Evolutionary conservation across 2,329 filamentous ascomycete species (phyloP).

Genomic region (Hypocrella siamensis): DNA sequence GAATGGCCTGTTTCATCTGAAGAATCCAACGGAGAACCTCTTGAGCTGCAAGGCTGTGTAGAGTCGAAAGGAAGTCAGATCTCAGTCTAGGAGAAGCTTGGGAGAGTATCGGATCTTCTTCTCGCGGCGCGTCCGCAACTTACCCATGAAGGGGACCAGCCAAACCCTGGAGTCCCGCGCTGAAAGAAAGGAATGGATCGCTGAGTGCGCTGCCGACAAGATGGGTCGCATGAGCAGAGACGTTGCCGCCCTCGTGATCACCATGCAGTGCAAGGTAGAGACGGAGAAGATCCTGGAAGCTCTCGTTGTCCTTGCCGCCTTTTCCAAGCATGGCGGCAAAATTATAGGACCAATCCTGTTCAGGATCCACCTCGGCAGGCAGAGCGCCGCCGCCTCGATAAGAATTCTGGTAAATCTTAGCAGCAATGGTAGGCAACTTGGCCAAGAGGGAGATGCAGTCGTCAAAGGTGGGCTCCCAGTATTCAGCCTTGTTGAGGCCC

Average conservation of each 20-base stretch:
- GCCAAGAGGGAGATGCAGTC: slow-evolving; percentile 87
- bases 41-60: slow-evolving; percentile 64
- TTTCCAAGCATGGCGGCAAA: slow-evolving; percentile 94
- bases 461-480: slow-evolving; percentile 97
- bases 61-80: too few species aligned
- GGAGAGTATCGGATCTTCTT: background rate
- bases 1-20: slow-evolving; percentile 85
- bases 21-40: slow-evolving; percentile 95
- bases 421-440: slow-evolving; percentile 91
- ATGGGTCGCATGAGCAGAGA: slow-evolving; percentile 90
- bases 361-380: slow-evolving; percentile 58
- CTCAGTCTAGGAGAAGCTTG: too few species aligned
- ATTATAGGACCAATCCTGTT: slow-evolving; percentile 97
- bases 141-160: slow-evolving; percentile 60
- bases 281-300: slow-evolving; percentile 88
- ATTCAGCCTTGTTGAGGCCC: slow-evolving; percentile 86
- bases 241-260: slow-evolving; percentile 96
- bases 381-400: slow-evolving; percentile 62
- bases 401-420: slow-evolving; percentile 92
- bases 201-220: slow-evolving; percentile 87
- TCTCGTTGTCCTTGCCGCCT: slow-evolving; percentile 71
- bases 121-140: slow-evolving; percentile 8
- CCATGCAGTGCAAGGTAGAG: slow-evolving; percentile 93
- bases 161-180: slow-evolving; percentile 84
- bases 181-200: slow-evolving; percentile 92